Percentiles rank a stretch among this genome's conserved stretches.
Conservation (phyloP, 805 yeast genomes). For the Zygotorulaspora chibaensis region DNA sequence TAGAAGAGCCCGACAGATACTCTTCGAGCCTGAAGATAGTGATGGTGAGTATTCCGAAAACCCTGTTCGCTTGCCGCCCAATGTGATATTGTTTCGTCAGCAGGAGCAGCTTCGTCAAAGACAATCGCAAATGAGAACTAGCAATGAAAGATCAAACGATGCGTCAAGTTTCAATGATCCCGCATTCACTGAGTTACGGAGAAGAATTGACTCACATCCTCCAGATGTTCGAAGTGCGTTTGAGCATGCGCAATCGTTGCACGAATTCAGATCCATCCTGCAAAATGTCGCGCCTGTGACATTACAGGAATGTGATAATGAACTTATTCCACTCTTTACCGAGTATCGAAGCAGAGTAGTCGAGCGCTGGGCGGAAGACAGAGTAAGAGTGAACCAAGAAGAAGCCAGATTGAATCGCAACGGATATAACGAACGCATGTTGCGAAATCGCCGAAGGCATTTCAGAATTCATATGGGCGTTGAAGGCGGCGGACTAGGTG, state of each 20-base stretch:
- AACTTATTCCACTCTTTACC: conserved; percentile 19
- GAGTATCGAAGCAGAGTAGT: conserved; percentile 19
- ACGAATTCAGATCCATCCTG: conserved; percentile 23
- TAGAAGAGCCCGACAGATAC: conserved; percentile 14
- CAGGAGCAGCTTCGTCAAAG: conserved; percentile 9
- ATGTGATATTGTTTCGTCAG: conserved; percentile 10
- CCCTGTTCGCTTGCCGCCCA: conserved; percentile 6
- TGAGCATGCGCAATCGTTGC: conserved; percentile 22
- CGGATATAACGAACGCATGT: neutral
- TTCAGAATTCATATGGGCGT: conserved; percentile 8
- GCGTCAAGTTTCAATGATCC: conserved; percentile 9
- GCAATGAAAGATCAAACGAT: conserved; percentile 5
- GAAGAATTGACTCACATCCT: conserved; percentile 18
- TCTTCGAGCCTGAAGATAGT: conserved; percentile 10
- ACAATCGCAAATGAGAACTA: conserved; percentile 9
- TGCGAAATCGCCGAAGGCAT: conserved; percentile 6
- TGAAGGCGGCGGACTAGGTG: conserved; percentile 11
- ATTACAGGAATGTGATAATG: conserved; percentile 20
- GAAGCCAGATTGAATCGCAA: conserved; percentile 3
- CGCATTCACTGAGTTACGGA: conserved; percentile 12
- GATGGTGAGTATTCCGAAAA: conserved; percentile 9
- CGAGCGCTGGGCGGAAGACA: conserved; percentile 18
- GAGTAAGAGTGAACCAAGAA: conserved; percentile 9
- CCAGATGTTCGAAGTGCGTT: conserved; percentile 25
- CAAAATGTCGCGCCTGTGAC: conserved; percentile 21